phyloP scores from a whole-genome alignment of 805 yeast genomes.

The Spathaspora gorwiae region DNA sequence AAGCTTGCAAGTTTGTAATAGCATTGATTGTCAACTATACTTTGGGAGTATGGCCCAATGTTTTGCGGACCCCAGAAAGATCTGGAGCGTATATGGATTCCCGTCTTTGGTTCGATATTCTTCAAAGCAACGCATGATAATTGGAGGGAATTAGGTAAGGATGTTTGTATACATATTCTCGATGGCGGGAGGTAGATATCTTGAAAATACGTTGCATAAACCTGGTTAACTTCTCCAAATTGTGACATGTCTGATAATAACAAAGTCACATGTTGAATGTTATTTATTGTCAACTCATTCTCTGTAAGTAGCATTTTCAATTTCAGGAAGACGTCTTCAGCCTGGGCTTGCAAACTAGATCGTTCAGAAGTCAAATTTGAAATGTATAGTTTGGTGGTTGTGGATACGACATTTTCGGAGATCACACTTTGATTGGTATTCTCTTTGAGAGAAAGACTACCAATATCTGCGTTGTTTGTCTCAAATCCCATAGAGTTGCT shows the following conservation, averaged over 20 bases:
- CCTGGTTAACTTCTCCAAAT: conserved; percentile 57
- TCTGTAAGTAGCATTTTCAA: conserved; percentile 30
- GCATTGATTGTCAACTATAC: conserved; percentile 43
- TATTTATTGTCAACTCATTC: conserved; percentile 31
- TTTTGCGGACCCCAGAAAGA: conserved; percentile 99
- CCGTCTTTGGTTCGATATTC: conserved; percentile 39
- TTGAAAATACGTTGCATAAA: conserved; percentile 55
- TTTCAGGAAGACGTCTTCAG: conserved; percentile 44
- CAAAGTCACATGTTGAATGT: conserved; percentile 58
- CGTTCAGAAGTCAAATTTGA: conserved; percentile 23
- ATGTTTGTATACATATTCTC: conserved; percentile 74
- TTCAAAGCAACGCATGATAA: conserved; percentile 56
- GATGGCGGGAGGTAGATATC: conserved; percentile 75
- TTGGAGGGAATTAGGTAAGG: conserved; percentile 43
- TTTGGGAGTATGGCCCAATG: conserved; percentile 96
- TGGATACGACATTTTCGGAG: conserved; percentile 1
- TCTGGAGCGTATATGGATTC: conserved; percentile 86
- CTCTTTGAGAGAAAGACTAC: background rate
- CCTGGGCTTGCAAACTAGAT: conserved; percentile 35
- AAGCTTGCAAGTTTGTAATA: conserved; percentile 49
- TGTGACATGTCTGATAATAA: conserved; percentile 59
- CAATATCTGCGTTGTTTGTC: background rate
- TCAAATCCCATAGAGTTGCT: too few species aligned
- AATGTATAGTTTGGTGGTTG: conserved; percentile 19
- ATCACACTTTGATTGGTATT: background rate